These are phyloP conservation scores for Epipyxis sp. DNA, from an alignment of 108 stramenopile genomes.

Conservation along the genomic window DNA sequence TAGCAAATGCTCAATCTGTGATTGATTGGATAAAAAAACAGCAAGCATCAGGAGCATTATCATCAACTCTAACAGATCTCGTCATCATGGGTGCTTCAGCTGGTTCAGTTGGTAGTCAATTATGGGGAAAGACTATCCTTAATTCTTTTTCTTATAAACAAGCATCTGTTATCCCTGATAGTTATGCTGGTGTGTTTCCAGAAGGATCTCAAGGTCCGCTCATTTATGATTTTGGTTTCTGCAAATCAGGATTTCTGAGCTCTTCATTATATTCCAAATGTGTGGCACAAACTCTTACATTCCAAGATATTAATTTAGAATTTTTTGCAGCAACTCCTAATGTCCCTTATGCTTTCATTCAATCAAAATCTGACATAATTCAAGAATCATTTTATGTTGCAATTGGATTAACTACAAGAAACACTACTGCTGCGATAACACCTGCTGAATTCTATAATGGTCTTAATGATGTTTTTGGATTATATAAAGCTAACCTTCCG, in stretches of 20 bases:
- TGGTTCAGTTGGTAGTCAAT: constrained; percentile 20
- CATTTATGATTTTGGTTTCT: constrained; percentile 27
- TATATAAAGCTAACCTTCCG: not conserved
- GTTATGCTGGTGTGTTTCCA: constrained; percentile 29
- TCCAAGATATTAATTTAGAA: not conserved
- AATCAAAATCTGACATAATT: constrained; percentile 24
- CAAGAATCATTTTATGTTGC: constrained; percentile 26
- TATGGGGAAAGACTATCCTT: not conserved
- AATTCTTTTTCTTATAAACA: not conserved
- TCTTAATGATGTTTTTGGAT: constrained; percentile 7
- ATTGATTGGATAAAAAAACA: constrained; percentile 18
- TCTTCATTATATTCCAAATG: not conserved
- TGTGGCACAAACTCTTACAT: not conserved
- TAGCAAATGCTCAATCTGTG: constrained; percentile 28
- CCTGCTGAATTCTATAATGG: constrained; percentile 19
- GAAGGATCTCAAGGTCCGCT: constrained; percentile 2
- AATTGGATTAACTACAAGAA: not conserved
- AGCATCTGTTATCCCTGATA: constrained; percentile 23
- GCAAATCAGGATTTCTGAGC: not conserved
- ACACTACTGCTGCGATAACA: not conserved
- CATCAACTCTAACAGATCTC: not conserved
- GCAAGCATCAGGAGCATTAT: not conserved
- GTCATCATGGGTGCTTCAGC: constrained; percentile 30
- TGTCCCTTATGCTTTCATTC: constrained; percentile 10
- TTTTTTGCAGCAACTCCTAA: not conserved